Evolutionary conservation across 2,329 filamentous ascomycete genomes (phyloP).

Genomic region (Diplodia mutila): DNA sequence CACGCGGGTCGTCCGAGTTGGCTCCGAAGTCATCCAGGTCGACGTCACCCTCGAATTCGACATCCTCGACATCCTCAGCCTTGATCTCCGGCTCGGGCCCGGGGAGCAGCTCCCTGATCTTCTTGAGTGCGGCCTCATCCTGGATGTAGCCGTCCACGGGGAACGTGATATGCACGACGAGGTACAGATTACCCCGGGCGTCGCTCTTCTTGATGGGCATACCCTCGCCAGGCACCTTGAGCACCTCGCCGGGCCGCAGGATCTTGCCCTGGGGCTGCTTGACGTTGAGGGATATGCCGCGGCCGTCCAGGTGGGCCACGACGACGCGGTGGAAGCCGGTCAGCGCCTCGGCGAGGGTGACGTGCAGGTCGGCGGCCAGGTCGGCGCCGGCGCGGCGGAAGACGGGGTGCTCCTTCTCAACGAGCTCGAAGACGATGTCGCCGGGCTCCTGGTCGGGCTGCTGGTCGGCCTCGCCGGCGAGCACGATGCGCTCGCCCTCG

Average conservation of each 20-base stretch:
- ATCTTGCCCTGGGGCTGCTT: constrained; percentile 73
- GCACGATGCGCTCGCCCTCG: constrained; percentile 83
- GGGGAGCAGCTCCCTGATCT: constrained; percentile 76
- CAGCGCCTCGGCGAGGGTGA: constrained; percentile 82
- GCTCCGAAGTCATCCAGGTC: constrained; percentile 84
- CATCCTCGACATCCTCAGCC: constrained; percentile 75
- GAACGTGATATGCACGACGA: constrained; percentile 84
- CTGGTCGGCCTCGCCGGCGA: constrained; percentile 95
- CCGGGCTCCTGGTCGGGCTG: constrained; percentile 85
- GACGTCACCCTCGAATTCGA: constrained; percentile 80
- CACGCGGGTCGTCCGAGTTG: constrained; percentile 69
- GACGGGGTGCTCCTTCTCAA: constrained; percentile 77
- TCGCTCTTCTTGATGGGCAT: constrained; percentile 94
- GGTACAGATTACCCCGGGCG: constrained; percentile 80
- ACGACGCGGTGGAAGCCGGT: constrained; percentile 90
- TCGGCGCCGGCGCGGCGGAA: constrained; percentile 87
- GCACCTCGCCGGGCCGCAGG: constrained; percentile 77
- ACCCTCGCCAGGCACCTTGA: constrained; percentile 86
- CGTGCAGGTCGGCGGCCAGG: constrained; percentile 76
- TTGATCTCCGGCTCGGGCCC: constrained; percentile 58
- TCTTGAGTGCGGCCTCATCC: constrained; percentile 69
- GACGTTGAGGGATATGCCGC: constrained; percentile 81
- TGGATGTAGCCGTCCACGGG: constrained; percentile 82
- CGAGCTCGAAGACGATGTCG: constrained; percentile 87
- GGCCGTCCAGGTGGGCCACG: constrained; percentile 87